phyloP scores from a whole-genome alignment of 2,329 filamentous ascomycete genomes.

The Davidsoniella eucalypti region DNA sequence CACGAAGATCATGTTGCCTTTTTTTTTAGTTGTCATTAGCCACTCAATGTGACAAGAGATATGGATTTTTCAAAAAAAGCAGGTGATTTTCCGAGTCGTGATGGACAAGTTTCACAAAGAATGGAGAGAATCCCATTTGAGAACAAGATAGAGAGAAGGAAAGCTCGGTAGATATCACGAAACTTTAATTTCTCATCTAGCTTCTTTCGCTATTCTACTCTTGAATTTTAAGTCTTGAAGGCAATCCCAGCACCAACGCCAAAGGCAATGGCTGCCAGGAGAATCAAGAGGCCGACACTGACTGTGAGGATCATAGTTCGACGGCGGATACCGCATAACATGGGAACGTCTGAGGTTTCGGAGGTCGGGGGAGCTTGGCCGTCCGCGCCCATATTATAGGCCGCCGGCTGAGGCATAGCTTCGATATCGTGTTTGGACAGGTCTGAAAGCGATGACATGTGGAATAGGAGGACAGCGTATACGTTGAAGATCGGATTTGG shows the following conservation, averaged over 20 bases:
- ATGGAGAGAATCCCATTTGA: not conserved
- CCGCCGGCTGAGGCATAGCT: conserved; percentile 4
- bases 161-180: not conserved
- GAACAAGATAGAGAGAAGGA: not conserved
- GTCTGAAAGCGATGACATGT: conserved; percentile 7
- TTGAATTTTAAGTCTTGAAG: conserved; percentile 11
- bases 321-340: conserved; percentile 16
- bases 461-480: not conserved
- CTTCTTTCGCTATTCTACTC: too few species aligned
- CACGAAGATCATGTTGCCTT: too few species aligned
- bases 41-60: too few species aligned
- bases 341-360: conserved; percentile 8
- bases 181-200: too few species aligned
- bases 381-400: not conserved
- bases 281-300: conserved; percentile 13
- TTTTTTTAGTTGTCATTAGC: too few species aligned
- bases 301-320: conserved; percentile 15
- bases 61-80: too few species aligned
- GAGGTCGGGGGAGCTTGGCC: not conserved
- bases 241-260: conserved; percentile 16
- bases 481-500: not conserved
- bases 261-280: conserved; percentile 15
- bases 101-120: too few species aligned
- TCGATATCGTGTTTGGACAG: conserved; percentile 6
- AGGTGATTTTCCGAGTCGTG: too few species aligned